Evolutionary conservation across 805 yeast genomes (phyloP), one percentile per base, ranked within the genome.

Genomic region (Metschnikowia lochheadii): DNA sequence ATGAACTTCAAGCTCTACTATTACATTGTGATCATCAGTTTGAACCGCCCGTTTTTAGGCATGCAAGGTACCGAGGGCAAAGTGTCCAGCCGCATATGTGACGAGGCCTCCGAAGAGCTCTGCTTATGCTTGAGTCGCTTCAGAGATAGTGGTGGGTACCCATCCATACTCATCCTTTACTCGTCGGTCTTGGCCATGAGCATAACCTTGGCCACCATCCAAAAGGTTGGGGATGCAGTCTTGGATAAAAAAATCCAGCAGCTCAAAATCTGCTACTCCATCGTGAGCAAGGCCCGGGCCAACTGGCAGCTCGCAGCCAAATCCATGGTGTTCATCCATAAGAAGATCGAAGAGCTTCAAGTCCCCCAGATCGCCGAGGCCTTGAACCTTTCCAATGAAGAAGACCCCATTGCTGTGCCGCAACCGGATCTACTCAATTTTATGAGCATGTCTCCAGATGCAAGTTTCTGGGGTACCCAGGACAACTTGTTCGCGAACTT

Each of bases 241-340:
- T 31, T 40, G 43, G 29, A 26, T 23, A 31, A 21, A 26, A 48
- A 48, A n/a, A 32, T 55, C 8, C 40, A 44, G 1, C 55, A 51
- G n/a, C 44, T 56, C 33, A 46, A 48, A 20, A 49, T 51, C 3
- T 56, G 36, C 39, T 50, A 51, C 42, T 37, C 45, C 13, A 41
- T 56, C 2, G 54, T 58, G 14, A 53, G 59, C 2, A 42, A 40
- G 17, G 50, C 60, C 7, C 49, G 59, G 20, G 42, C 48, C 14
- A 50, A 50, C 31, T 58, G 59, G 61, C 52, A 55, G 31, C 46
- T 58, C 40, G 61, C 61, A 18, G 53, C 57, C 7, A 53, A 56
- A 36, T 52, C 58, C 2, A 41, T 56, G 40, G 21, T 49, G 15
- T 53, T 51, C 43, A 56, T 56, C 29, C 44, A 45, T 38, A 53